These are phyloP conservation scores for Flaveria robusta DNA, from an alignment of 129 eudicot genomes.

Conservation along the genomic window DNA sequence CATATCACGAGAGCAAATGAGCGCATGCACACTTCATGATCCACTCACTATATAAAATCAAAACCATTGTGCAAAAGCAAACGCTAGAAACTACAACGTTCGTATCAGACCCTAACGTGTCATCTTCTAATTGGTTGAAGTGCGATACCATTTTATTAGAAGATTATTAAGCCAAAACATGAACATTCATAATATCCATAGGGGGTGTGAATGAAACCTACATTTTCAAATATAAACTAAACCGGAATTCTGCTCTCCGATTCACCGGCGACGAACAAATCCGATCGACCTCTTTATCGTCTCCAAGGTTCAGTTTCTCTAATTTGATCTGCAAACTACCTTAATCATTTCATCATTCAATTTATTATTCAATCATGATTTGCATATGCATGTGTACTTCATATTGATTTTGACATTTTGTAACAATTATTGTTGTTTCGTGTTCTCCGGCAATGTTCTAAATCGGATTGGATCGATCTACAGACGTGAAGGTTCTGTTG, in stretches of 20 bases:
- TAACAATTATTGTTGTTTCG: background rate
- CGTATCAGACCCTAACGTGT: too few relatives aligned
- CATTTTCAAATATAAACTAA: background rate
- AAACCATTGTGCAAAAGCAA: too few relatives aligned
- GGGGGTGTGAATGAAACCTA: background rate
- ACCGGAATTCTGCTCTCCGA: constrained; percentile 2
- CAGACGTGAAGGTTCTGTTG: constrained; percentile 15
- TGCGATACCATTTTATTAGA: too few relatives aligned
- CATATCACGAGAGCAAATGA: background rate
- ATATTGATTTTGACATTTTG: background rate
- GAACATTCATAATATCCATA: background rate
- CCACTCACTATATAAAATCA: background rate
- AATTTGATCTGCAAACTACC: background rate
- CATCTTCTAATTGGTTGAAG: background rate
- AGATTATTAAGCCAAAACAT: background rate
- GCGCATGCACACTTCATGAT: background rate
- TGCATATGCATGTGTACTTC: background rate
- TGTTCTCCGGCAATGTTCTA: background rate
- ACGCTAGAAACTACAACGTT: too few relatives aligned
- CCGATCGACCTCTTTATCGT: background rate
- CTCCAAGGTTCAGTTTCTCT: constrained; percentile 9
- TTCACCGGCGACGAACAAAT: constrained; percentile 20
- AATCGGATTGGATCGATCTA: constrained; percentile 23
- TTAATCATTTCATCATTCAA: background rate
- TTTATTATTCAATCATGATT: background rate